These are phyloP conservation scores for Penicillium samsonianum DNA, from an alignment of 495 filamentous ascomycete genomes.

Conservation along the genomic window DNA sequence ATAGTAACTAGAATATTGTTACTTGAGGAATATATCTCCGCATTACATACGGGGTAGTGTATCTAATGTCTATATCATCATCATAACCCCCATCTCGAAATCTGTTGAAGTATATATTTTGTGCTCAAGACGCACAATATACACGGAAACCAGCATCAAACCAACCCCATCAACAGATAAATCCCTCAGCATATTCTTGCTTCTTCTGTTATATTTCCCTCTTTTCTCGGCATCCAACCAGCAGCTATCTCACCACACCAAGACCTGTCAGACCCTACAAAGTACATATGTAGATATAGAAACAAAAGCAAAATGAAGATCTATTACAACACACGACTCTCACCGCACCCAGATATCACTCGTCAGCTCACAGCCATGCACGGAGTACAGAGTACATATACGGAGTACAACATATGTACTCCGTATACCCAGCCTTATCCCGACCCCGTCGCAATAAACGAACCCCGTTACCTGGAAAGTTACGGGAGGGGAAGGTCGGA, in stretches of 20 bases:
- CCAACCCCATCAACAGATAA: not conserved
- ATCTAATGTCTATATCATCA: not conserved
- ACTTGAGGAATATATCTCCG: too few species aligned
- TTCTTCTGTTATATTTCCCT: not conserved
- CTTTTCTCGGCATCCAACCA: not conserved
- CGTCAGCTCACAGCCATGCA: not conserved
- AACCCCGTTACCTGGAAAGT: slow-evolving; percentile 28
- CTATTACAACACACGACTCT: not conserved
- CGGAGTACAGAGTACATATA: not conserved
- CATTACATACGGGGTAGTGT: too few species aligned
- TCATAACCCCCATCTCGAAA: not conserved
- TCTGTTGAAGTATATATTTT: not conserved
- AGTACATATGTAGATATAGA: too few species aligned
- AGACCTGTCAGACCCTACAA: not conserved
- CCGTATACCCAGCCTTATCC: not conserved
- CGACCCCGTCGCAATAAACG: slow-evolving; percentile 15
- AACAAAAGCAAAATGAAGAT: not conserved
- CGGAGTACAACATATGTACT: not conserved
- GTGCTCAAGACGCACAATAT: not conserved
- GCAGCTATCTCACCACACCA: not conserved
- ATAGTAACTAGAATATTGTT: too few species aligned
- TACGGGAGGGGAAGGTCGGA: slow-evolving; percentile 20
- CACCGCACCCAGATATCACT: not conserved
- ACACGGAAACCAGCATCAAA: not conserved
- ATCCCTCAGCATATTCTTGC: not conserved